A percentile compares a stretch with the other conserved stretches of the same genome.
Conservation (phyloP, 2,329 filamentous ascomycete species). For the Fusarium devonianum region DNA sequence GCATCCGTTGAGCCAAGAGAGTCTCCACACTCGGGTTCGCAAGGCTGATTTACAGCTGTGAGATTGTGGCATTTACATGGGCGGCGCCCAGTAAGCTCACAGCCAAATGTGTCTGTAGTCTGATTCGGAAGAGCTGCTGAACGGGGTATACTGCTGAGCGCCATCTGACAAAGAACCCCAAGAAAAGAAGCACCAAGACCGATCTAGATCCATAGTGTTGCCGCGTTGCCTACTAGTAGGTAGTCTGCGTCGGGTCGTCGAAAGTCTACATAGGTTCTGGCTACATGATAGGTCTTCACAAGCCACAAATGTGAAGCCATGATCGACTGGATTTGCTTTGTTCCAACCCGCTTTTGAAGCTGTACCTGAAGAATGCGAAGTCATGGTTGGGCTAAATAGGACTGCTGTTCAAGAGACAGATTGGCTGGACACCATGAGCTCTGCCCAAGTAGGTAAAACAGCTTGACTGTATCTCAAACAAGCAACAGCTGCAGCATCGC, state of each 20-base stretch:
- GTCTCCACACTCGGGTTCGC: background rate
- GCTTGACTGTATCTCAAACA: conserved; percentile 8
- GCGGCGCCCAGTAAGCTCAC: conserved; percentile 14
- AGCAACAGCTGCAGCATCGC: conserved; percentile 15
- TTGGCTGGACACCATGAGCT: conserved; percentile 2
- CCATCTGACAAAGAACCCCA: background rate
- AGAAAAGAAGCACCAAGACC: conserved; percentile 1
- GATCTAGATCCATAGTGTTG: conserved; percentile 12
- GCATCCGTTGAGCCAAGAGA: background rate
- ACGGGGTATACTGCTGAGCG: conserved; percentile 16
- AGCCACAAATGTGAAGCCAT: conserved; percentile 7
- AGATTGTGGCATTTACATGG: too few relatives aligned
- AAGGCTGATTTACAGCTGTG: conserved; percentile 19
- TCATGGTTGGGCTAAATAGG: too few relatives aligned
- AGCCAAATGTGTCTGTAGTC: too few relatives aligned
- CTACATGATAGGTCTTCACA: background rate
- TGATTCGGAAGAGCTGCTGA: conserved; percentile 11
- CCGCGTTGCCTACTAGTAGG: too few relatives aligned
- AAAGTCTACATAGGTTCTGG: conserved; percentile 6
- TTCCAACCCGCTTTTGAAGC: too few relatives aligned
- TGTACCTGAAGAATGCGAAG: too few relatives aligned
- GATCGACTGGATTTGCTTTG: background rate
- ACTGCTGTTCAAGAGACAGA: background rate
- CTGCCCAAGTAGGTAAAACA: background rate
- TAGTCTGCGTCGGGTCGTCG: conserved; percentile 14